phyloP scores from a whole-genome alignment of 1,284 basidiomycete genomes.

The Ustilago cynodontis region DNA sequence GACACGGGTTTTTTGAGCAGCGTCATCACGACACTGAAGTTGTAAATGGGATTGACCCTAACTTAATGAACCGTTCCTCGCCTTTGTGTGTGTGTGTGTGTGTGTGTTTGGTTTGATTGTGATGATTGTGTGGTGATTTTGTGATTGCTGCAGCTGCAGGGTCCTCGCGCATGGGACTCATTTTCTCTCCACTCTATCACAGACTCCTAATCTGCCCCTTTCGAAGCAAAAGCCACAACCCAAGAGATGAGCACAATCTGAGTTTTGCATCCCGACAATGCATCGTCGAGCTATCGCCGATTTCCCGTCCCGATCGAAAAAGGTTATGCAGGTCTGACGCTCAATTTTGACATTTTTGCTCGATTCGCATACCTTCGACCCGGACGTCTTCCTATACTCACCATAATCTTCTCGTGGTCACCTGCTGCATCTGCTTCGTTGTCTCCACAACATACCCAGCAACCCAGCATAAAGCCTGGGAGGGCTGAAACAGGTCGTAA shows the following conservation, averaged over 20 bases:
- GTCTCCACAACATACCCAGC: too few relatives aligned
- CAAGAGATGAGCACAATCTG: not conserved
- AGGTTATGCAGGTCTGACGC: not conserved
- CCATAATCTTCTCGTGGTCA: not conserved
- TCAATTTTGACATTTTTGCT: slow-evolving; percentile 11
- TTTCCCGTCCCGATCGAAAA: not conserved
- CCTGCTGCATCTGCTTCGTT: not conserved
- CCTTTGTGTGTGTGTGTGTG: not conserved
- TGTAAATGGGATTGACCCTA: too few relatives aligned
- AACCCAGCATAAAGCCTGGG: too few relatives aligned
- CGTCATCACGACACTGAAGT: too few relatives aligned
- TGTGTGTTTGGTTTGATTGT: not conserved
- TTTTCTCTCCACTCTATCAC: not conserved
- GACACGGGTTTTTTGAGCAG: too few relatives aligned
- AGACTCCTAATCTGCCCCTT: slow-evolving; percentile 3
- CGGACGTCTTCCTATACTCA: not conserved
- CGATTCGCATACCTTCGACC: not conserved
- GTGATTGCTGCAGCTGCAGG: slow-evolving; percentile 7
- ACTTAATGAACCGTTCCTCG: not conserved
- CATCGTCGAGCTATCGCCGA: slow-evolving; percentile 1
- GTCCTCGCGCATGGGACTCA: not conserved
- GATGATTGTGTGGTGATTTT: not conserved
- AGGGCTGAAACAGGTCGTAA: too few relatives aligned
- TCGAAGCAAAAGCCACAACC: not conserved
- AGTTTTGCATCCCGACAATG: not conserved